These are phyloP conservation scores for Coleophoma cylindrospora DNA, from an alignment of 2,329 filamentous ascomycete species.

Conservation along the genomic window DNA sequence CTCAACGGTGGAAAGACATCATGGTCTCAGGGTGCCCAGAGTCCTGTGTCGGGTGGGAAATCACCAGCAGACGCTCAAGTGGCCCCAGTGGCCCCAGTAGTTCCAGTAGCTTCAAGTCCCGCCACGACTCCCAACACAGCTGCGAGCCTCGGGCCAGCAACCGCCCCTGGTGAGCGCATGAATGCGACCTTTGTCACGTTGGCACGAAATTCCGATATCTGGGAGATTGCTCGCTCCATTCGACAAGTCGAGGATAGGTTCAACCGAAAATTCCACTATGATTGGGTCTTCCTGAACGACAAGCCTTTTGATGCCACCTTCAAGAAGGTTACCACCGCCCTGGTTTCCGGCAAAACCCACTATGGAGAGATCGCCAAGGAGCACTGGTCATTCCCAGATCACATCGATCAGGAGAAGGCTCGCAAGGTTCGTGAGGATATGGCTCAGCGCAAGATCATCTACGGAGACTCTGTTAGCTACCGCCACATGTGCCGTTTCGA, in stretches of 20 bases:
- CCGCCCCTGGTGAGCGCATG: slow-evolving; percentile 67
- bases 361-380: slow-evolving; percentile 87
- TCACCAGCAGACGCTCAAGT: slow-evolving; percentile 14
- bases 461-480: slow-evolving; percentile 95
- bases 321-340: slow-evolving; percentile 81
- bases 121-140: slow-evolving; percentile 21
- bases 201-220: slow-evolving; percentile 87
- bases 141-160: slow-evolving; percentile 32
- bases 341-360: slow-evolving; percentile 88
- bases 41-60: slow-evolving; percentile 18
- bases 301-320: slow-evolving; percentile 89
- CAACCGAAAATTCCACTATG: slow-evolving; percentile 94
- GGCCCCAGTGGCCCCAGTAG: slow-evolving; percentile 1
- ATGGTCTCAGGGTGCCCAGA: slow-evolving; percentile 8
- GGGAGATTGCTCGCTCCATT: slow-evolving; percentile 96
- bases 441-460: slow-evolving; percentile 92
- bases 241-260: slow-evolving; percentile 97
- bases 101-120: background rate
- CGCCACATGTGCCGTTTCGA: slow-evolving; percentile 99
- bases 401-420: slow-evolving; percentile 94
- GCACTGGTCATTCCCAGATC: slow-evolving; percentile 96
- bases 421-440: slow-evolving; percentile 89
- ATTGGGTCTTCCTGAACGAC: slow-evolving; percentile 99
- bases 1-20: slow-evolving; percentile 17
- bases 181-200: slow-evolving; percentile 98